Evolutionary conservation across 306 rosid species (phyloP).

Genomic region (barrel medic (Medicago truncatula)): DNA sequence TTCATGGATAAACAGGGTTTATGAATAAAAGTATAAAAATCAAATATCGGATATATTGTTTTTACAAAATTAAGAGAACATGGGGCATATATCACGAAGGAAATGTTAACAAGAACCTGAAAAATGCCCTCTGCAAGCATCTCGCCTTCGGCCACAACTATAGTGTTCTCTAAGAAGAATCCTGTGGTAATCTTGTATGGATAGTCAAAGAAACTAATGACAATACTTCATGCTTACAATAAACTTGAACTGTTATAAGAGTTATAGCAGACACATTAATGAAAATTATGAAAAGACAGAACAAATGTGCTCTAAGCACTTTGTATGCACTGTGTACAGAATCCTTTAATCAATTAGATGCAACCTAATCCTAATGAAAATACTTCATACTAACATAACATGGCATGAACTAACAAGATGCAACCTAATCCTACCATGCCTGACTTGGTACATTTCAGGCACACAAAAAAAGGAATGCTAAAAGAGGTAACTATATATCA

Average conservation of each 20-base stretch:
- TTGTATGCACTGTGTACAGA: not conserved
- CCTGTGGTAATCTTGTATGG: constrained; percentile 94
- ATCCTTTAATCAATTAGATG: constrained; percentile 22
- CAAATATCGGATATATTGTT: not conserved
- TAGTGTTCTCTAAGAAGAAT: constrained; percentile 88
- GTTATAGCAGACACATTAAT: constrained; percentile 19
- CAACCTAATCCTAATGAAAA: no score
- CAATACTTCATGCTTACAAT: constrained; percentile 2
- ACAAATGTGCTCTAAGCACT: constrained; percentile 19
- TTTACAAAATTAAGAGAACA: constrained; percentile 20
- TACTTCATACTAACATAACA: not conserved
- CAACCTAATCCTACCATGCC: constrained; percentile 13
- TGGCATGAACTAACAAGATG: constrained; percentile 24
- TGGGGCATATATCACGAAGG: constrained; percentile 29
- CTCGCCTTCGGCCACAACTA: constrained; percentile 95
- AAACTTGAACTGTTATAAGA: constrained; percentile 16
- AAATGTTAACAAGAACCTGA: constrained; percentile 61
- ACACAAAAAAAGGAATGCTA: not conserved
- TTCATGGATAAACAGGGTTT: not conserved
- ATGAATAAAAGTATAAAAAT: constrained; percentile 14
- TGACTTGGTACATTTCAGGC: constrained; percentile 20
- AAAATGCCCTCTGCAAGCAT: constrained; percentile 83
- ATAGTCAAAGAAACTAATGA: constrained; percentile 69
- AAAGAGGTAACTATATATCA: not conserved
- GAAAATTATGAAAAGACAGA: constrained; percentile 5